Evolutionary conservation across 805 yeast genomes (phyloP), one percentile per base, ranked within the genome.

Genomic region (Pichia pseudocactophila): DNA sequence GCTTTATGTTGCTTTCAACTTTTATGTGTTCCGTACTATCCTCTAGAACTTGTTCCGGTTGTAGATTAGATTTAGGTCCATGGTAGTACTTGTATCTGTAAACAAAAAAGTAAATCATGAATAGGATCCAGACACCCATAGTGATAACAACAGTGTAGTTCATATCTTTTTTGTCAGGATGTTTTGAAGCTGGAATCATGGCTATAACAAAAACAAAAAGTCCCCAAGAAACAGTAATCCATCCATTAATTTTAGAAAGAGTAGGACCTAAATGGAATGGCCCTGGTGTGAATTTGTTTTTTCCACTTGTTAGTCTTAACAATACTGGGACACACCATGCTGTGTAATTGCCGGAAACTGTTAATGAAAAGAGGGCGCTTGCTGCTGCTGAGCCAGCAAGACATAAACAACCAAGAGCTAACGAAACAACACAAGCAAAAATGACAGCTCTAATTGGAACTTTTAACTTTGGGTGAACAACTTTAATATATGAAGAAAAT

Each of bases 81-180:
- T 52, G 54, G 42, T 47, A 58, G 20, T 35, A 30, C 39, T 53
- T 58, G 34, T 50, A 50, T 33, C 51, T 54, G 45, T 54, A 58
- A 31, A 44, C 40, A 30, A 40, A 48, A 39, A 48, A 58, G 40
- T 51, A 58, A 13, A 52, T 36, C 44, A 49, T 40, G 2, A 58
- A 43, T 9, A 56, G 31, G 38, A 58, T 50, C 62, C 59, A 56
- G 27, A 50, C 52, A 44, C 80, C 80, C 26, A 74, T 71, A 20
- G 76, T 78, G 44, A 81, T 77, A 2, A 76, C 83, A 49, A 71
- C 71, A 0, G 86, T 76, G 57, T 82, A 82, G 61, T 82, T 82
- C 90, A 82, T 81, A 17, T 74, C 61, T 0, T 61, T 59, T 43
- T 65, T 65, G 26, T 62, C 59, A 6, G 71, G 74, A 18, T 53